Conservation (phyloP, 2,329 filamentous ascomycete genomes). For the Cytospora mali region DNA sequence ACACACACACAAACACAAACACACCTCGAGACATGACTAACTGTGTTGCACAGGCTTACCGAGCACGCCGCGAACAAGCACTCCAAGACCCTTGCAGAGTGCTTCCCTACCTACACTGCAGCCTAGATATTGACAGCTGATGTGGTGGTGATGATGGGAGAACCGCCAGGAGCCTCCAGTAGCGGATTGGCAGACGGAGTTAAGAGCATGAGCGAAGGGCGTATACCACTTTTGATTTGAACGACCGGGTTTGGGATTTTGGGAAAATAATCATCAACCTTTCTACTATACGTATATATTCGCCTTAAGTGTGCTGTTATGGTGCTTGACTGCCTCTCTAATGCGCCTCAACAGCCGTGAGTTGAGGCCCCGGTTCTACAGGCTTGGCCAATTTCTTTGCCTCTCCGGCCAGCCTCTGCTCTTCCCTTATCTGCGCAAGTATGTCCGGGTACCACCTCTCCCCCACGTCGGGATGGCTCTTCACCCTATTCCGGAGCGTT, state of each 20-base stretch:
- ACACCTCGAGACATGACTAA: background rate
- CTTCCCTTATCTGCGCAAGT: slow-evolving; percentile 57
- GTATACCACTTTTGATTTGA: slow-evolving; percentile 22
- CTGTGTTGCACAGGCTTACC: slow-evolving; percentile 52
- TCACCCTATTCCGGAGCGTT: slow-evolving; percentile 80
- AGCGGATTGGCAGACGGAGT: slow-evolving; percentile 11
- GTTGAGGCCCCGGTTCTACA: slow-evolving; percentile 32
- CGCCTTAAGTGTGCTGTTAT: background rate
- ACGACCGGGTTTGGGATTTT: slow-evolving; percentile 13
- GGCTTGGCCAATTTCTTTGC: slow-evolving; percentile 26
- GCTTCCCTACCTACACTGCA: slow-evolving; percentile 63
- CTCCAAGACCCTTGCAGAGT: slow-evolving; percentile 70
- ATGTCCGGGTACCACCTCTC: slow-evolving; percentile 77
- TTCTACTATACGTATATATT: background rate
- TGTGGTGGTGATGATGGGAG: slow-evolving; percentile 6
- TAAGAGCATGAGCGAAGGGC: slow-evolving; percentile 31
- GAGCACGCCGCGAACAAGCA: slow-evolving; percentile 79
- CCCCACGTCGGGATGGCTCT: slow-evolving; percentile 85
- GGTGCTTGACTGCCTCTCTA: slow-evolving; percentile 30
- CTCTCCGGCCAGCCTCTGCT: slow-evolving; percentile 50
- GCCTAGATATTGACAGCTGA: slow-evolving; percentile 10
- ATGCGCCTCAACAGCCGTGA: slow-evolving; percentile 44
- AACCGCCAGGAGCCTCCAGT: background rate
- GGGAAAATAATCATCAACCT: slow-evolving; percentile 10
- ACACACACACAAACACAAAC: no score